Evolutionary conservation across 2,329 filamentous ascomycete genomes (phyloP), one percentile per base, ranked within the genome.

Genomic region (Botrytis elliptica): DNA sequence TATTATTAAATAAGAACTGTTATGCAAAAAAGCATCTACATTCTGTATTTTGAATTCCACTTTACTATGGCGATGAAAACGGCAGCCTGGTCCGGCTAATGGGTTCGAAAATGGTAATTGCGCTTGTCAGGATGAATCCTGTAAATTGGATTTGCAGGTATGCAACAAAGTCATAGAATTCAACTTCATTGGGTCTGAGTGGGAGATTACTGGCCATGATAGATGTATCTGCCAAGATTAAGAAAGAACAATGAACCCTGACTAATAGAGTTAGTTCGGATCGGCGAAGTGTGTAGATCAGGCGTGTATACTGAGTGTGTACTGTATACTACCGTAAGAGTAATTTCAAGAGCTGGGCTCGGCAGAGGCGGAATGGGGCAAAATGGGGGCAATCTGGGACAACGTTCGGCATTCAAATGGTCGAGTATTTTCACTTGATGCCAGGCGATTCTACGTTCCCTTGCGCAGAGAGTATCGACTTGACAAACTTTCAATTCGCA

Each of bases 391-490:
- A 22, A 25, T 16, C 3, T 25, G 25, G n/a, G 16, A 59, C 33
- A 25, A 62, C 5, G 0, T 14, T 38, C 22, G 22, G 33, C 14
- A 55, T n/a, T 55, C 25, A n/a, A n/a, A n/a, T 16, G 2, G 20
- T 33, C 9, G 20, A 25, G 33, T 1, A 4, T 25, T 38, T 38
- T 62, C 1, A 25, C 10, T 25, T 10, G 3, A 12, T 60, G 12
- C 0, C 9, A 38, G 33, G 9, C 20, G 14, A 22, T 62, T 62
- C 10, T 8, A 4, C 10, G 25, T 25, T 14, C 57, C 4, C 10
- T 2, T 25, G 0, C 2, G 10, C 10, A 3, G 33, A n/a, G 20
- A 9, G 4, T 1, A 36, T 7, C 12, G 9, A 16, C 10, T 38
- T 38, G 20, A 25, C 36, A n/a, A 38, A 38, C 1, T 2, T 14